Conservation (phyloP, 495 filamentous ascomycete species). For the Neurospora tetraspora region DNA sequence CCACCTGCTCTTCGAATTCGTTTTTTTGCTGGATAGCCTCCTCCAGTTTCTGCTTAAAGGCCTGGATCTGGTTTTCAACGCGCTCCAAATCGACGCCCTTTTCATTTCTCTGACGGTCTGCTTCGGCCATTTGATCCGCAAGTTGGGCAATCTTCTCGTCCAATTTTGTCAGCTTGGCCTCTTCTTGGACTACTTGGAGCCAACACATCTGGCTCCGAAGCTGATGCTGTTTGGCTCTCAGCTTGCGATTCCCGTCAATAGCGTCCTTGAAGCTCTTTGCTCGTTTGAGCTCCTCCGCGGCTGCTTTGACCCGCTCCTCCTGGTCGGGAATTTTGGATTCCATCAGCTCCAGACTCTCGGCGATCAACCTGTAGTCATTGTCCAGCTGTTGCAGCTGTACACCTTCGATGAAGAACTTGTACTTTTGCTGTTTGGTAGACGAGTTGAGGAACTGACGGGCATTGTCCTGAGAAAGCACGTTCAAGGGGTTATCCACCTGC, state of each 20-base stretch:
- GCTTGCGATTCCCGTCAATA: conserved; percentile 45
- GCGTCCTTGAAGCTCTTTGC: conserved; percentile 40
- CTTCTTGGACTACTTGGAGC: conserved; percentile 50
- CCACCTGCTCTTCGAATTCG: conserved; percentile 29
- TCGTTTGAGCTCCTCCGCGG: conserved; percentile 29
- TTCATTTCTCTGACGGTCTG: conserved; percentile 13
- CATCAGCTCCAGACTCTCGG: conserved; percentile 36
- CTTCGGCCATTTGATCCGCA: conserved; percentile 18
- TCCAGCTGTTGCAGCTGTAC: conserved; percentile 89
- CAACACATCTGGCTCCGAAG: conserved; percentile 56
- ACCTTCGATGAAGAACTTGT: conserved; percentile 93
- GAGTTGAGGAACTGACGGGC: conserved; percentile 87
- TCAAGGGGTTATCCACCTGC: conserved; percentile 96
- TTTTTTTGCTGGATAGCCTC: conserved; percentile 11
- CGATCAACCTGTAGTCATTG: conserved; percentile 77
- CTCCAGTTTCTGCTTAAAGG: conserved; percentile 13
- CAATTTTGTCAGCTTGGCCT: conserved; percentile 20
- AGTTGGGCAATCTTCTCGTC: conserved; percentile 24
- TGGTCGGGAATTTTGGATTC: conserved; percentile 35
- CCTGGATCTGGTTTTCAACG: conserved; percentile 20
- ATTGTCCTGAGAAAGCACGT: conserved; percentile 93
- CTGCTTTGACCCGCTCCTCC: conserved; percentile 55
- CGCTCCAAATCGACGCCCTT: conserved; percentile 18
- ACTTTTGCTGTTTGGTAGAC: conserved; percentile 74
- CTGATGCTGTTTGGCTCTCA: conserved; percentile 42